Base-by-base conservation (phyloP, 352 stramenopile species). In the Hyaloperonospora arabidopsidis region DNA sequence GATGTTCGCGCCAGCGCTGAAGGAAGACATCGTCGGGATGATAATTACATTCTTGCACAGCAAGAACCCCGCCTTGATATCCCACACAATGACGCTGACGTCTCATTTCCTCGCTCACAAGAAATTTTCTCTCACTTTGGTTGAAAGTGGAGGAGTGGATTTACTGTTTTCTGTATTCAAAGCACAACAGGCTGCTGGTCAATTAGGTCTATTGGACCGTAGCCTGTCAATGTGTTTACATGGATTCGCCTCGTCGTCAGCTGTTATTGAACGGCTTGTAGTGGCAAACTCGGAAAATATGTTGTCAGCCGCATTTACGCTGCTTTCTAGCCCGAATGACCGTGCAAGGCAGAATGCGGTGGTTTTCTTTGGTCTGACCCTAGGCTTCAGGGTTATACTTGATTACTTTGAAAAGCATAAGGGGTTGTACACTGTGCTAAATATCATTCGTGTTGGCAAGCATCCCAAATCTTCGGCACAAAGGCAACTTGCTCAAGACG, bases 41-140 rank as follows among this genome's bases (percentile, higher is more conserved):
- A 84, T 88, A 35, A 72, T 94, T 36, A 94, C 78, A 5, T 92
- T 94, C 55, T 58, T 94, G 2, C 76, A 92, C 52, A 92, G 74
- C 66, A 87, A 86, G 52, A 90, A 94, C 38, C 70, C 78, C 15
- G 84, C 74, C 1, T 73, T 94, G 32, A 61, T 89, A 38, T 89
- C 78, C 2, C 77, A 89, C 39, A 84, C 69, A 25, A 87, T 94
- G 77, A 91, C 86, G 43, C 49, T 92, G 17, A 89, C 77, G 17
- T 92, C 84, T 0, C 84, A 94, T 61, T 92, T 92, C 57, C 71
- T 92, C 13, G 81, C 75, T 79, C 80, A 94, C 61, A 89, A 88
- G 53, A 92, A 91, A 54, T 94, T 94, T 45, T 72, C 72, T 0
- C 81, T 92, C 41, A 82, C 68, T 12, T 63, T 94, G 22, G 75